These are phyloP conservation scores for Venturia asperata DNA, from an alignment of 2,329 filamentous ascomycete species.

Conservation along the genomic window DNA sequence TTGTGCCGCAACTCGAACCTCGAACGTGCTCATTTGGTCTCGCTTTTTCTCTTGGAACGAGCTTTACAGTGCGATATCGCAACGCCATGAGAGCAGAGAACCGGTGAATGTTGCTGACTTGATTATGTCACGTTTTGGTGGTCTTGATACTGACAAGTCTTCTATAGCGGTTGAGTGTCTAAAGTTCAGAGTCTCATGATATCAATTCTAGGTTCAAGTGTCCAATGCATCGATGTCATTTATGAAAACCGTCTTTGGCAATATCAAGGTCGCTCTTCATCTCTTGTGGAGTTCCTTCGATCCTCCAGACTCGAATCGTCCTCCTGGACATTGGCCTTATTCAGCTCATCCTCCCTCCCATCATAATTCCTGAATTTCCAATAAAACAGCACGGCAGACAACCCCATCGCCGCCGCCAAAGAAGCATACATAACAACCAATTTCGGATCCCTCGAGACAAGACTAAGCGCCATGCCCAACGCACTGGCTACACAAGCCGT, in stretches of 20 bases:
- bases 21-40: not conserved
- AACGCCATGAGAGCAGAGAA: no score
- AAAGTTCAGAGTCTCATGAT: no score
- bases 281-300: not conserved
- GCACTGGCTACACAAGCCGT: slow-evolving; percentile 29
- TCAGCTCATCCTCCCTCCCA: slow-evolving; percentile 17
- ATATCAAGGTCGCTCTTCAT: not conserved
- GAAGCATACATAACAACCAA: slow-evolving; percentile 28
- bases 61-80: no score
- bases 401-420: slow-evolving; percentile 25
- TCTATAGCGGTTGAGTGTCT: no score
- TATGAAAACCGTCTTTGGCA: no score
- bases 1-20: not conserved
- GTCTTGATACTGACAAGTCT: no score
- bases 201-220: no score
- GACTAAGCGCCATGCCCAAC: slow-evolving; percentile 29
- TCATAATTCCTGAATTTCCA: slow-evolving; percentile 26
- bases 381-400: slow-evolving; percentile 24
- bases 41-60: not conserved
- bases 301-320: not conserved
- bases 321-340: slow-evolving; percentile 31
- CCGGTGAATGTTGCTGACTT: no score
- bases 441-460: slow-evolving; percentile 28
- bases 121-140: no score
- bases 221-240: no score